Evolutionary conservation across 352 stramenopile genomes (phyloP), one percentile per base, ranked within the genome.

Genomic region (Pythium periplocum): DNA sequence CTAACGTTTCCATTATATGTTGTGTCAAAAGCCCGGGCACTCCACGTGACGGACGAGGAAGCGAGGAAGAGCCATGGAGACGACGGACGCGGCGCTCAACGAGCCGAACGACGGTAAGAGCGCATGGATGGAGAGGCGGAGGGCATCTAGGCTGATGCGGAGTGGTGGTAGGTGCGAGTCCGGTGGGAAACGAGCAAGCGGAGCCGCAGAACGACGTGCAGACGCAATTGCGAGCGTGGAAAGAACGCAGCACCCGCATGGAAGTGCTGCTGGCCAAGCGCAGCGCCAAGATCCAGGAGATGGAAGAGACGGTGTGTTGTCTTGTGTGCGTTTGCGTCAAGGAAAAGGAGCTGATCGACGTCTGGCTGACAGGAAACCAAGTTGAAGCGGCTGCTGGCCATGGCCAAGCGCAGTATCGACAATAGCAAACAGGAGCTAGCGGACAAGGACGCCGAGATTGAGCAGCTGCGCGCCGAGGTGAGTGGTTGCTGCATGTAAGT

Each of bases 381-480:
- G 52, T 46, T 95, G 42, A 95, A 93, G 70, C 74, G 84, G 4
- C 53, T 95, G 52, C 61, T 95, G 36, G 79, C 81, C 8, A 83
- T 92, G 77, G 84, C 84, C n/a, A 95, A 95, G 59, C 78, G 84
- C 41, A 95, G 84, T 56, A 91, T 95, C 53, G 84, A 95, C 55
- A 95, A 92, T 62, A 95, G 83, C 59, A 91, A 93, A 51, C 76
- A 87, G 53, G 81, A 93, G 35, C 53, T 93, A 33, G 50, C 63
- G 1, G 78, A 90, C 37, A 91, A 90, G 43, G 80, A 89, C 33
- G 58, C 61, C 2, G 58, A 53, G 32, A 79, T 90, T 10, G 58
- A 78, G 33, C 64, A 69, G 9, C 62, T 88, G 8, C 73, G 69
- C 2, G 61, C 69, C 45, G 68, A 90, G 53, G 64, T 86, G 32